Evolutionary conservation across 257 asterid species (phyloP), one percentile per base, ranked within the genome.

Genomic region (Solanum raphanifolium): DNA sequence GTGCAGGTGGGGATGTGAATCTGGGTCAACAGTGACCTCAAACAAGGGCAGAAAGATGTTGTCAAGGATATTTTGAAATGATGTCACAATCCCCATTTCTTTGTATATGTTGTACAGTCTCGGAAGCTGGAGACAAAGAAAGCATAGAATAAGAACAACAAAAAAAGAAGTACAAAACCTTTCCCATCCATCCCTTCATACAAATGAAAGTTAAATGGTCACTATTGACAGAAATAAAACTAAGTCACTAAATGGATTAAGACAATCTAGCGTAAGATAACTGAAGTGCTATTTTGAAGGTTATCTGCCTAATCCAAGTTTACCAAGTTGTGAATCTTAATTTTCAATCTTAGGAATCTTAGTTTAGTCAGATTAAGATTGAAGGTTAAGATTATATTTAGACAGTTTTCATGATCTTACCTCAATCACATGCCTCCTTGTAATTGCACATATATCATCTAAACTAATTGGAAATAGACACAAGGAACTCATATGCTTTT

Each of bases 51-150:
- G 92, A 89, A 97, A 97, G 91, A 97, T 92, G 90, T 97, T 97
- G 90, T 97, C 99, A 13, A 97, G 98, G 90, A 97, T 97, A 92
- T 95, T 95, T 91, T 97, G 98, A 91, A 97, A 97, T 43, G 99
- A 95, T 89, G 99, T 97, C 90, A 97, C 98, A 65, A 95, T 95
- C 60, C 99, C 99, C 99, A 97, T 97, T 87, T 95, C 98, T 95
- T 93, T 97, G 96, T 97, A 97, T 88, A 97, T 87, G 84, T 97
- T 97, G 94, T 97, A 97, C 72, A 97, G 98, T 90, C 98, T 93
- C n/a, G 99, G 99, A 88, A 97, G 98, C 99, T 97, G 91, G 39
- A 92, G 34, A 92, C 21, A 85, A 18, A 88, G 48, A 88, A 89
- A 85, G 87, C 69, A 88, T 87, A 74, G 12, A 87, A 86, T 79